phyloP scores from a whole-genome alignment of 306 rosid species.

The Castanea crenata region DNA sequence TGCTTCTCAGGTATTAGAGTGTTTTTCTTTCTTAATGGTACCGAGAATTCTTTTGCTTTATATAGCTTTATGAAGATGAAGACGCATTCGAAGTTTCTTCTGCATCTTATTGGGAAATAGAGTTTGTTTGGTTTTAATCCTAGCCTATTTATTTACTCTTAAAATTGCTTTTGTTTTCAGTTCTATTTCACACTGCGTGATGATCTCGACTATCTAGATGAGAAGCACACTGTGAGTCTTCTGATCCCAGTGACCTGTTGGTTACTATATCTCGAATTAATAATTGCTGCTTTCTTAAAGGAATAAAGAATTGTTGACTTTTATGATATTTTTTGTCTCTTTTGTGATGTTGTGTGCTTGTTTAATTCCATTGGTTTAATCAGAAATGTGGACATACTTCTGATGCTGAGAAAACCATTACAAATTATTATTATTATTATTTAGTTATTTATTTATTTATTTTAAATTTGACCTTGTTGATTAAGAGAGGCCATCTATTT shows the following conservation, averaged over 20 bases:
- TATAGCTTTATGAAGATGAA: neutral
- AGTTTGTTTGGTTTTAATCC: neutral
- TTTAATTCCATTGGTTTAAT: neutral
- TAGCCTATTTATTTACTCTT: constrained; percentile 8
- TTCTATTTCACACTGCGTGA: constrained; percentile 87
- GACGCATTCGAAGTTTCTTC: neutral
- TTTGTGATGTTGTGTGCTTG: neutral
- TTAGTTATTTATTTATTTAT: neutral
- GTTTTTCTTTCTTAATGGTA: neutral
- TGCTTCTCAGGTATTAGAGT: constrained; percentile 83
- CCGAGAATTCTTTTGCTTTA: neutral
- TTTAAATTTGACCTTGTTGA: neutral
- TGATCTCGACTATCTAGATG: constrained; percentile 92
- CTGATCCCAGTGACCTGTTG: neutral
- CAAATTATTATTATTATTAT: neutral
- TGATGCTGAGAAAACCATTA: neutral
- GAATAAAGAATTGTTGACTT: neutral
- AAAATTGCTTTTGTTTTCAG: constrained; percentile 39
- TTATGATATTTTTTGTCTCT: neutral
- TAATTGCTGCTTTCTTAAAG: neutral
- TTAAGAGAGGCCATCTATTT: neutral
- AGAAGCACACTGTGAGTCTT: constrained; percentile 82
- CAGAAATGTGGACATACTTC: neutral
- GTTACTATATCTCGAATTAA: neutral
- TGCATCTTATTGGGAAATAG: neutral